Base-by-base conservation (phyloP, 2,329 filamentous ascomycete species). In the Phialophora verrucosa region DNA sequence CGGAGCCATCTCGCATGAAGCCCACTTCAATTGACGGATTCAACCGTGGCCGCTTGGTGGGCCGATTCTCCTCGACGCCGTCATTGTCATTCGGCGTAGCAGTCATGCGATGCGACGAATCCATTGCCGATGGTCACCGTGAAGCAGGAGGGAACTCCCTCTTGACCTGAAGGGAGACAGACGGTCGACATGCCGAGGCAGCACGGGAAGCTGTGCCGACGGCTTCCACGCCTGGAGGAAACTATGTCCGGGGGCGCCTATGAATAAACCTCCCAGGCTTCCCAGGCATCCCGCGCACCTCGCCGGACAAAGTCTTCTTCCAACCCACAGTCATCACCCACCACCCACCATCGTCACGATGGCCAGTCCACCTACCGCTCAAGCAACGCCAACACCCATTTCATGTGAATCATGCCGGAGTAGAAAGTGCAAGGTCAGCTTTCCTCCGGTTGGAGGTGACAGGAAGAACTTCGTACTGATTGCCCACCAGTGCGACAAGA, bases 1-100 rank as follows among this genome's bases (percentile, higher is more conserved):
- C 79, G 17, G 78, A 79, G 31, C 79, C 76, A 68, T 83, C 81
- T 65, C 84, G 80, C 83, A 87, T 86, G 63, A 85, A 74, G 10
- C 82, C 82, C 31, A 83, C 77, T 65, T 83, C 80, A 20, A 55
- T 35, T 25, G 53, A 35, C 12, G 53, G 53, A 55, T 35, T 55
- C 29, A 55, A 20, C 29, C 53, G 35, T 29, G 25, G 27, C 29
- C 53, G 53, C 53, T 55, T 55, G 25, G 25, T 55, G 25, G 53
- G 53, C 17, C 53, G 25, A 20, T 3, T 29, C 29, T 55, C 53
- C 25, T 31, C 29, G 27, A 31, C 29, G n/a, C n/a, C 25, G 1
- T 10, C 29, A 55, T 35, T 25, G 25, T 20, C 29, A 31, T 11
- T 55, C 53, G 49, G 20, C 20, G 49, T 2, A 4, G 49, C 10